Evolutionary conservation across 345 rosid genomes (phyloP).

Genomic region (Ceriops zippeliana): DNA sequence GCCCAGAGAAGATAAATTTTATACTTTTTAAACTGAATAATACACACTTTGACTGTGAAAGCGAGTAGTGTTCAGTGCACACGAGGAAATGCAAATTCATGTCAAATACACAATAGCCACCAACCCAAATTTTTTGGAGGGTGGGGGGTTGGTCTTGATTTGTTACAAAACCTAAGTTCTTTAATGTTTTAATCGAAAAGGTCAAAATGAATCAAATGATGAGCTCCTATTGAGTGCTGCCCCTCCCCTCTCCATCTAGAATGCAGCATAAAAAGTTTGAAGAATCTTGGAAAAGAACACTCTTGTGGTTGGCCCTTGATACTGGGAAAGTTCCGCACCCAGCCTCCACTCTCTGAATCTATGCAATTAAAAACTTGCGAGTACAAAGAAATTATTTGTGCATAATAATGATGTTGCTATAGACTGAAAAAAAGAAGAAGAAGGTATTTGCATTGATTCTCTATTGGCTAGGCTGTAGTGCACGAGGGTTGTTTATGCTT

Average conservation of each 20-base stretch:
- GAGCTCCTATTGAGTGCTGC: slow-evolving; percentile 6
- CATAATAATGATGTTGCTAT: not conserved
- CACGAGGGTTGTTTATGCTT: slow-evolving; percentile 6
- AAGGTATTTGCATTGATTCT: not conserved
- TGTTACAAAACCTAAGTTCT: not conserved
- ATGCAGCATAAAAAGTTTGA: not conserved
- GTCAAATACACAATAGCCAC: not conserved
- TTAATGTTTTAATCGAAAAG: slow-evolving; percentile 18
- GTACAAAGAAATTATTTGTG: not conserved
- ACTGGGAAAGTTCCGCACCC: slow-evolving; percentile 28
- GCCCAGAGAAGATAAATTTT: too few relatives aligned
- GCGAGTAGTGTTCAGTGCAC: too few relatives aligned
- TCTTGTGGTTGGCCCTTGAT: slow-evolving; percentile 36
- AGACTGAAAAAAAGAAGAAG: not conserved
- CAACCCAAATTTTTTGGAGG: not conserved
- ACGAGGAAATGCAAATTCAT: not conserved
- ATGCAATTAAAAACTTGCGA: not conserved
- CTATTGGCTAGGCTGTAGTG: slow-evolving; percentile 21
- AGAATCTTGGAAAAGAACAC: slow-evolving; percentile 10
- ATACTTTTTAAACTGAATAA: too few relatives aligned
- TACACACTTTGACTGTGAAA: too few relatives aligned
- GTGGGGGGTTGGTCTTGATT: not conserved
- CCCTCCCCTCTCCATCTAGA: not conserved
- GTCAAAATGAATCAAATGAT: slow-evolving; percentile 20
- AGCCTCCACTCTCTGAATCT: slow-evolving; percentile 19